Evolutionary conservation across 1,139 yeast species (phyloP).

Genomic region (Yamadazyma conglobata): DNA sequence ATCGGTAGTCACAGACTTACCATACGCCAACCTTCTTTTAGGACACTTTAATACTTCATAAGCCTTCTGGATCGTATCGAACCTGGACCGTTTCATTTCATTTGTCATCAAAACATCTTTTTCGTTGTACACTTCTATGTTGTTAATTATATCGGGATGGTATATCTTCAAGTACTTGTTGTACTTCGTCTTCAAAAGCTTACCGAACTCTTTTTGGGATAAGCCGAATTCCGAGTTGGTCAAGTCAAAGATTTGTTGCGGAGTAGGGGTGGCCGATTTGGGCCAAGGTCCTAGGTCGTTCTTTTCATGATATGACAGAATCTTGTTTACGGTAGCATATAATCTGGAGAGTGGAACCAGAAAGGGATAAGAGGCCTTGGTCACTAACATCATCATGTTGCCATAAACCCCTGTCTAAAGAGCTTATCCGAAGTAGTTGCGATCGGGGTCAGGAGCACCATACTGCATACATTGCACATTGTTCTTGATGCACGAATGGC

Average conservation of each 20-base stretch:
- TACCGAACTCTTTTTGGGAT: conserved; percentile 34
- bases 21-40: conserved; percentile 32
- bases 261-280: conserved; percentile 52
- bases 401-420: too few relatives aligned
- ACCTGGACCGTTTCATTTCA: conserved; percentile 53
- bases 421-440: too few relatives aligned
- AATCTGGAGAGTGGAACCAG: conserved; percentile 2
- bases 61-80: conserved; percentile 69
- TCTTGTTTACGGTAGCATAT: conserved; percentile 12
- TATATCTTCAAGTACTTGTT: conserved; percentile 69
- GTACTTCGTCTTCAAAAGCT: conserved; percentile 52
- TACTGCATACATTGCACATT: too few relatives aligned
- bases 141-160: conserved; percentile 71
- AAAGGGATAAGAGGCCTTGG: too few relatives aligned
- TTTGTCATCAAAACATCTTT: conserved; percentile 27
- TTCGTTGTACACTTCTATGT: conserved; percentile 23
- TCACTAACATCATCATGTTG: too few relatives aligned
- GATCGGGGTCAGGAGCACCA: too few relatives aligned
- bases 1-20: conserved; percentile 22
- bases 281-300: conserved; percentile 55
- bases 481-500: too few relatives aligned
- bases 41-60: conserved; percentile 69
- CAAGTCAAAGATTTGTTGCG: conserved; percentile 69
- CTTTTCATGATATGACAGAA: conserved; percentile 18
- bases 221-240: conserved; percentile 16